These are phyloP conservation scores for Arthrobotrys iridis DNA, from an alignment of 2,329 filamentous ascomycete genomes.

Conservation along the genomic window DNA sequence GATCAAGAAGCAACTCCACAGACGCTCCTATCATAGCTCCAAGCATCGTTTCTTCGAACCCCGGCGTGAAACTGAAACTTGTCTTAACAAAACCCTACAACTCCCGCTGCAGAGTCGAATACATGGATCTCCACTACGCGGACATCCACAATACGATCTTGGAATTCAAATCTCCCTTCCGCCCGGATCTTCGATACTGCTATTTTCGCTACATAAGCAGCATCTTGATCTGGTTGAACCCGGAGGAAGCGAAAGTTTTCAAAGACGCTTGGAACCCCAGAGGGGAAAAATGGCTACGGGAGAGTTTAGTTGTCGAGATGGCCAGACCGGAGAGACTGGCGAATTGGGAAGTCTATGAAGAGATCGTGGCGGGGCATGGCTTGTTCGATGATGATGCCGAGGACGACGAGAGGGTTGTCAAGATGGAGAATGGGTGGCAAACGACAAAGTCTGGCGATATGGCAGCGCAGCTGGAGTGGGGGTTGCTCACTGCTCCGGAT, in stretches of 20 bases:
- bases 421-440: neutral
- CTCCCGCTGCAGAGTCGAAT: neutral
- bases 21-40: neutral
- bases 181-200: constrained; percentile 36
- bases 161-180: constrained; percentile 37
- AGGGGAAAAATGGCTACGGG: constrained; percentile 30
- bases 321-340: constrained; percentile 30
- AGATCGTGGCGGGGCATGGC: constrained; percentile 14
- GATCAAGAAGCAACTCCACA: neutral
- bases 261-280: constrained; percentile 34
- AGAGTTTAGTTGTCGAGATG: constrained; percentile 38
- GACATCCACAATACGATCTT: constrained; percentile 37
- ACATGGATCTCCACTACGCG: constrained; percentile 27
- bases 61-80: constrained; percentile 14
- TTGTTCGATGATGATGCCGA: constrained; percentile 32
- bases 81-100: constrained; percentile 35
- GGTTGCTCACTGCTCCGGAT: constrained; percentile 2
- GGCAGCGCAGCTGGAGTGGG: constrained; percentile 20
- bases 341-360: constrained; percentile 44
- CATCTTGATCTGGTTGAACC: constrained; percentile 39
- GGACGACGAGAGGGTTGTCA: constrained; percentile 6
- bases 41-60: constrained; percentile 1
- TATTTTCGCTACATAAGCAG: constrained; percentile 33
- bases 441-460: constrained; percentile 6
- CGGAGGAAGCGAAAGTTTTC: constrained; percentile 13